Evolutionary conservation across 192 early-diverging fungal genomes (phyloP).

Genomic region (Entomortierella lignicola): DNA sequence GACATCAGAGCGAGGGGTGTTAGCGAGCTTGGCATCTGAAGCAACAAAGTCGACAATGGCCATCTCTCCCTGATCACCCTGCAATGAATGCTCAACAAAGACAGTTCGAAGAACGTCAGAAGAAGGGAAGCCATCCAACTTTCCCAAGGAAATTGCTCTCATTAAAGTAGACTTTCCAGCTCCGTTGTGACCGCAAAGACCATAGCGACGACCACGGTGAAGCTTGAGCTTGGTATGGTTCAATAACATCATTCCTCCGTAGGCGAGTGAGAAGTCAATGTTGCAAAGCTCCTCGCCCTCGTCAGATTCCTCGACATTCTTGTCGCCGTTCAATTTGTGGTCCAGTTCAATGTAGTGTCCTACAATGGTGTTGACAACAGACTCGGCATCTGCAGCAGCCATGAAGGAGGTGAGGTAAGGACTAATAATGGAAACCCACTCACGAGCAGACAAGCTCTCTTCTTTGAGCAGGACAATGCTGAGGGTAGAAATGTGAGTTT

Average conservation of each 20-base stretch:
- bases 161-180: constrained; percentile 88
- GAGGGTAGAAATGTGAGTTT: constrained; percentile 58
- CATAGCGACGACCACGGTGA: constrained; percentile 83
- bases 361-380: constrained; percentile 64
- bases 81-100: constrained; percentile 82
- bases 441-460: constrained; percentile 57
- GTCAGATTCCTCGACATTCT: constrained; percentile 57
- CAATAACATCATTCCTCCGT: constrained; percentile 85
- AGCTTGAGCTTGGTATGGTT: constrained; percentile 73
- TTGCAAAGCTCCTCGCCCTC: constrained; percentile 73
- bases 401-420: constrained; percentile 70
- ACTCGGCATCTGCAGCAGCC: constrained; percentile 62
- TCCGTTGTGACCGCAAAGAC: constrained; percentile 86
- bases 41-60: constrained; percentile 77
- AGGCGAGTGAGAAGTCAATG: constrained; percentile 86
- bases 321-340: constrained; percentile 56
- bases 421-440: constrained; percentile 66
- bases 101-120: constrained; percentile 77
- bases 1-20: constrained; percentile 65
- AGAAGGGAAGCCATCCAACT: constrained; percentile 81
- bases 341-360: constrained; percentile 65
- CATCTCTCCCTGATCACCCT: constrained; percentile 78
- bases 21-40: constrained; percentile 66
- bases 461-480: constrained; percentile 57
- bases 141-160: constrained; percentile 85